Evolutionary conservation across 306 rosid genomes (phyloP).

Genomic region (Fagus crenata): DNA sequence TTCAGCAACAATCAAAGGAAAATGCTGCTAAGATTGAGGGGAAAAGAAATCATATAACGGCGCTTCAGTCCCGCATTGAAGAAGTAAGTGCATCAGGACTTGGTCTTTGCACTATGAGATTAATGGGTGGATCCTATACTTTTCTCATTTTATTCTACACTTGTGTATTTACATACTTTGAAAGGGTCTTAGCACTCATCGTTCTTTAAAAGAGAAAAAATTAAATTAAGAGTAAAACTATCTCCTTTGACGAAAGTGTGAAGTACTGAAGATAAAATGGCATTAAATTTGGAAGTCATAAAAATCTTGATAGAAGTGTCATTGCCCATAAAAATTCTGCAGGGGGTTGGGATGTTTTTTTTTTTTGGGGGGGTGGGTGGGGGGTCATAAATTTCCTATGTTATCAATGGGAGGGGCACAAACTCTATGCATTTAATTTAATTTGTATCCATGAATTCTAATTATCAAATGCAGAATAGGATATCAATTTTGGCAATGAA

Average conservation of each 20-base stretch:
- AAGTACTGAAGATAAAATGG: too few species aligned
- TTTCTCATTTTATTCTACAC: conserved; percentile 7
- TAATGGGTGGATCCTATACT: background rate
- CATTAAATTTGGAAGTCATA: too few species aligned
- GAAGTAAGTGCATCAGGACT: conserved; percentile 55
- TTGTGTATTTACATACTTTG: background rate
- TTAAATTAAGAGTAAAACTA: background rate
- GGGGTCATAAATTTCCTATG: too few species aligned
- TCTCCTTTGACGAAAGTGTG: background rate
- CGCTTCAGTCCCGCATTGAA: conserved; percentile 45
- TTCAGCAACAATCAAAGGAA: conserved; percentile 58
- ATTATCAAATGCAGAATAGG: background rate
- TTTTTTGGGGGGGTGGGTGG: too few species aligned
- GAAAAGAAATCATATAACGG: conserved; percentile 47
- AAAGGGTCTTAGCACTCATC: background rate
- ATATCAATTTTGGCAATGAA: background rate
- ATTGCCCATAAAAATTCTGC: too few species aligned
- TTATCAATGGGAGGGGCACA: background rate
- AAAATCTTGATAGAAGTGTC: too few species aligned
- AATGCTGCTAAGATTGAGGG: conserved; percentile 59
- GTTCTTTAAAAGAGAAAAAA: background rate
- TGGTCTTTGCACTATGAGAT: conserved; percentile 7
- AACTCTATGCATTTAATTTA: background rate
- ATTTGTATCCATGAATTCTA: background rate
- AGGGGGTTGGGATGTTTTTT: too few species aligned